Evolutionary conservation across 768 basidiomycete genomes (phyloP), one percentile per base, ranked within the genome.

Genomic region (Rhodotorula toruloides): DNA sequence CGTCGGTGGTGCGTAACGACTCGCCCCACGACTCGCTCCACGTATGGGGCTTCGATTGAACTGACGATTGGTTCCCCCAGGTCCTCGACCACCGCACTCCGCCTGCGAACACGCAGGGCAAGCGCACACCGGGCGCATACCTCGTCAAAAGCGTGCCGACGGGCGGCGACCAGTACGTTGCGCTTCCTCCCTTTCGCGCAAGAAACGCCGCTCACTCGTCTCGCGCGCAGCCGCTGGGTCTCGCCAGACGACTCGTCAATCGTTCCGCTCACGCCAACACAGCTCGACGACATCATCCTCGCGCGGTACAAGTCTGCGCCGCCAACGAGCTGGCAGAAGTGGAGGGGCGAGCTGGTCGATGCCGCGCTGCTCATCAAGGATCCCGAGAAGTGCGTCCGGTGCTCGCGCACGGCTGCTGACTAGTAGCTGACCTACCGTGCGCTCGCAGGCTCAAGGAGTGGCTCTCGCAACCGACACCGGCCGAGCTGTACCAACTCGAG

Each of bases 281-380:
- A 53, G 27, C 60, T 61, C 34, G 50, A 43, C 60, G 50, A 53
- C 50, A 61, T 61, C 43, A 37, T 44, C 16, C 31, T 52, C 22
- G 52, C 32, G 5, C 29, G 29, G 34, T 61, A 61, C 60, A 27
- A 27, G 16, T 37, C 25, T 9, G 13, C 60, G 27, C 50, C 52
- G n/a, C 60, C 60, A n/a, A 22, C 17, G 50, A 44, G 42, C 21
- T 62, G 61, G 61, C 27, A 22, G n/a, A 54, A 54, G 36, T 62
- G 36, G 34, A 32, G 61, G 22, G 14, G 16, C 22, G 61, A 62
- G 4, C 36, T 62, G 25, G 36, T 62, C 46, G 61, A 62, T 19
- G 61, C 61, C 10, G 53, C 21, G 31, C 34, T 22, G 42, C 25
- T 61, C 27, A 36, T 53, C 32, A 43, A 42, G 50, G 11, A 43